Conservation (phyloP, 1,284 basidiomycete genomes). For the Ganoderma multipileum region DNA sequence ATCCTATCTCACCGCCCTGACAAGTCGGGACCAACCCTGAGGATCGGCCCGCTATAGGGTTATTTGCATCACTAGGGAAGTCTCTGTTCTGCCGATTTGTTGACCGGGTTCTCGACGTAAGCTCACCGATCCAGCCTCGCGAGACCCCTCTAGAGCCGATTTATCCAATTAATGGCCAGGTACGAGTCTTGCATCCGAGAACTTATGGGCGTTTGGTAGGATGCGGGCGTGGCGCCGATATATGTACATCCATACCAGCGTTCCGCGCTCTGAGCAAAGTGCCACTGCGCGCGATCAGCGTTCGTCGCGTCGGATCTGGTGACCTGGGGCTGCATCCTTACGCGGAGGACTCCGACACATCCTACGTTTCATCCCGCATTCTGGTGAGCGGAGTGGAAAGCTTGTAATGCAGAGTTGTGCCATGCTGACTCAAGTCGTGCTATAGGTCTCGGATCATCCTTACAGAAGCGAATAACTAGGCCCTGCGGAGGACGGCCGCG, state of each 20-base stretch:
- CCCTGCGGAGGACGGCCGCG: neutral
- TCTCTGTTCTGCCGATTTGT: neutral
- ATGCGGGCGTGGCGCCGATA: neutral
- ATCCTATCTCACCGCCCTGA: neutral
- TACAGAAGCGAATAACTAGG: neutral
- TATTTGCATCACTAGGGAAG: neutral
- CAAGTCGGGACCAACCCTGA: neutral
- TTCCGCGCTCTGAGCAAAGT: neutral
- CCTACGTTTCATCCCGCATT: neutral
- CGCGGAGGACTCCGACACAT: neutral
- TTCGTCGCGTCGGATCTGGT: neutral
- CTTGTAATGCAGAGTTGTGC: neutral
- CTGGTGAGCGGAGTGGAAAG: slow-evolving; percentile 4
- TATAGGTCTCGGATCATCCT: neutral
- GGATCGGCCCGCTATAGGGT: neutral
- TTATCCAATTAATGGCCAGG: slow-evolving; percentile 5
- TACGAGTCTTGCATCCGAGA: neutral
- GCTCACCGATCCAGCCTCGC: neutral
- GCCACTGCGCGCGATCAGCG: neutral
- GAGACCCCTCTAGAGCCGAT: neutral
- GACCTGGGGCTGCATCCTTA: neutral
- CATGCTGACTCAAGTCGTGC: neutral
- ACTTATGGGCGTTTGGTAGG: slow-evolving; percentile 1
- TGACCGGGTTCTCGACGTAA: neutral
- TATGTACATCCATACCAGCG: neutral